These are phyloP conservation scores for Apodospora peruviana DNA, from an alignment of 495 filamentous ascomycete species.

Conservation along the genomic window DNA sequence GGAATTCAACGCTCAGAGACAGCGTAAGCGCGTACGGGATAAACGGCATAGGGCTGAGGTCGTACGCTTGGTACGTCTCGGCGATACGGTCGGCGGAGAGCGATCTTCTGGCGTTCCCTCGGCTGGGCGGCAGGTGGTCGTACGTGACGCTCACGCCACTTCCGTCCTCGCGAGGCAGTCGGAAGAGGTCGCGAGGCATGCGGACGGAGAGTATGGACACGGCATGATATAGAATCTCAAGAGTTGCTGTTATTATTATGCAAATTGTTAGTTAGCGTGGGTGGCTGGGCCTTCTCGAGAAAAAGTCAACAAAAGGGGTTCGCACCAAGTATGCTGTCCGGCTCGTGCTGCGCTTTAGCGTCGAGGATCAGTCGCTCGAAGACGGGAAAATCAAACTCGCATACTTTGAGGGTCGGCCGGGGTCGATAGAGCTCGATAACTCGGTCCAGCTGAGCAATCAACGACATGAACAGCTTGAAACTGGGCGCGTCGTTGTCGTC, in stretches of 20 bases:
- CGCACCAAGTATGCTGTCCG: constrained; percentile 42
- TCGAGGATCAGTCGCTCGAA: constrained; percentile 61
- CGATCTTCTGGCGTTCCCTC: constrained; percentile 52
- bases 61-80: constrained; percentile 52
- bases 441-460: constrained; percentile 51
- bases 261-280: background rate
- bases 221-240: constrained; percentile 67
- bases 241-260: constrained; percentile 38
- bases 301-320: constrained; percentile 26
- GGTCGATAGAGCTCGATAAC: constrained; percentile 67
- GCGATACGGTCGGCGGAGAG: constrained; percentile 61
- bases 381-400: constrained; percentile 49
- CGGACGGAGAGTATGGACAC: constrained; percentile 57
- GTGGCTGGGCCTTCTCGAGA: background rate
- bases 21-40: constrained; percentile 64
- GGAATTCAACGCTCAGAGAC: constrained; percentile 64
- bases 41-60: constrained; percentile 52
- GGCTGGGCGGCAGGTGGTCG: constrained; percentile 48
- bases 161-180: constrained; percentile 16
- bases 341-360: constrained; percentile 32
- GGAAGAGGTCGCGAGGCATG: constrained; percentile 24
- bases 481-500: constrained; percentile 31
- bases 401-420: constrained; percentile 35
- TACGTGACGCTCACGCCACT: constrained; percentile 21
- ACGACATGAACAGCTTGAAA: constrained; percentile 42